Base-by-base conservation (phyloP, 768 basidiomycete genomes). In the Trametes cubensis region DNA sequence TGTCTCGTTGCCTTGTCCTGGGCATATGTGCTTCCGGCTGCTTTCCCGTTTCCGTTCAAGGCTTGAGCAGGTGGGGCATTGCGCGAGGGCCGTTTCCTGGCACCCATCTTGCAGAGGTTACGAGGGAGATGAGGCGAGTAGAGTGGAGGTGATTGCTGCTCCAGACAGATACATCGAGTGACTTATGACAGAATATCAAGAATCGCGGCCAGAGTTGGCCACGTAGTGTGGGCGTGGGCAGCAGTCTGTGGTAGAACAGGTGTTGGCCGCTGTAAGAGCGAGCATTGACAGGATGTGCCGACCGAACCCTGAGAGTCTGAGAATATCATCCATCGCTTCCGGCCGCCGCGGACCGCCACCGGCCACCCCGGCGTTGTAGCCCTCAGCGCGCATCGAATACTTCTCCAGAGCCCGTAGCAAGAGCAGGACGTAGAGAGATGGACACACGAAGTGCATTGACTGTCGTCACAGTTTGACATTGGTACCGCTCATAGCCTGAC, bases 1-100 rank as follows among this genome's bases (percentile, higher is more conserved):
- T 60, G 58, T n/a, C 62, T 38, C 20, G 58, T 42, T 6, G 21
- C 55, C n/a, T 52, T 57, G 28, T 39, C 2, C n/a, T 44, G 25
- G 28, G 23, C 17, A 11, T 55, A 23, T 13, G 45, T 2, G 15
- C 40, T 20, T 18, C 25, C 4, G 4, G 25, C 47, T 11, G 8
- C 2, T 26, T 11, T 21, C 39, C 25, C 53, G 23, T 26, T 44
- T 21, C 5, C 41, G 23, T 15, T 18, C 15, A 41, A 8, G 10
- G 17, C 25, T 30, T 41, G 21, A 7, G 21, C 14, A 41, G 20
- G 39, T 30, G 18, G 8, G 21, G 21, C 38, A 15, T 21, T 15
- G 15, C 38, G 39, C 11, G 30, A 18, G 38, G 51, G 11, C 6
- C 51, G 51, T 40, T 53, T 53, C 39, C 38, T 39, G 13, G 34